Base-by-base conservation (phyloP, 2,329 filamentous ascomycete genomes). In the Cytospora piceae region DNA sequence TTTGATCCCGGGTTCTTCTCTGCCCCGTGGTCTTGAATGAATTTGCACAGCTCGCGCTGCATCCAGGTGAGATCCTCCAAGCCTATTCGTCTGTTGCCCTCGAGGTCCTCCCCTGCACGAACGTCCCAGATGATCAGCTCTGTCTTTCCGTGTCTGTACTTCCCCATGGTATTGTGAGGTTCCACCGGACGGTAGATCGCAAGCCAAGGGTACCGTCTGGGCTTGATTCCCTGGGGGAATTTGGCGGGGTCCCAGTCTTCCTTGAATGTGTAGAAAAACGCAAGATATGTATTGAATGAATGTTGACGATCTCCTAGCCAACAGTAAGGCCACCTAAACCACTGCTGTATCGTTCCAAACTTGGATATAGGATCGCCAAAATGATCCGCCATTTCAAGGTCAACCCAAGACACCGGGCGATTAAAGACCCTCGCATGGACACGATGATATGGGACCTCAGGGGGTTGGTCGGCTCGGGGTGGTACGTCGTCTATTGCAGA, bases 51-150 rank as follows among this genome's bases (percentile, higher is more conserved):
- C 22, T 75, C 72, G 11, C 74, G 77, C 67, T 88, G 85, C 59
- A 81, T 80, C 24, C 76, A 72, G 2, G 77, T 74, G 3, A 87
- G 75, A 17, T 80, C 76, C 1, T 69, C 69, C 60, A 78, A 73
- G 1, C 70, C 71, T 0, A 75, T 52, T 2, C 60, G 5, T 5
- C 68, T 53, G 17, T 68, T 65, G 0, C 64, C 59, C 0, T 69
- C 66, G 8, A 74, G 72, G 31, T 71, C 75, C 1, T 72, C 68
- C 1, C 66, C 69, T 9, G 76, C 74, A 1, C 72, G 69, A 1
- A 75, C 64, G 67, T 87, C 85, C 84, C 84, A 87, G 49, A 88
- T 83, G 7, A 87, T 74, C 15, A 88, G 69, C 69, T 87, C 84
- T 2, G 78, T 77, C 27, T 39, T 58, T 6, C 64, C 64, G 42